phyloP scores from a whole-genome alignment of 768 basidiomycete genomes.

The Chlorophyllum brunneum region DNA sequence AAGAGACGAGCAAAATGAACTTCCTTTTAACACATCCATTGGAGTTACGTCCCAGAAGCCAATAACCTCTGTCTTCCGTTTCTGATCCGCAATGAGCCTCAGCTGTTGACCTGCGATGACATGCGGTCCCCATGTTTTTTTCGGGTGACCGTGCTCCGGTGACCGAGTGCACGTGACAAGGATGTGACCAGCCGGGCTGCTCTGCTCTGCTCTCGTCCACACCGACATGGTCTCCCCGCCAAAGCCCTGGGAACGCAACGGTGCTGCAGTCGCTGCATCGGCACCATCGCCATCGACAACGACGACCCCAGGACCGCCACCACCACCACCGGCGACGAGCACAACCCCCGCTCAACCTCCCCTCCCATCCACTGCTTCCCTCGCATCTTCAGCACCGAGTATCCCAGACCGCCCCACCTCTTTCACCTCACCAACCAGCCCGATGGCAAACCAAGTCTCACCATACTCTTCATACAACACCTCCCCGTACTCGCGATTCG shows the following conservation, averaged over 20 bases:
- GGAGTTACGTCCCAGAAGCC: no score
- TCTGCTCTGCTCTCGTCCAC: no score
- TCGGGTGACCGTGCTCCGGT: no score
- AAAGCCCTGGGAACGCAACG: constrained; percentile 83
- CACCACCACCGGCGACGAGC: constrained; percentile 24
- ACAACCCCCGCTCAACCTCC: constrained; percentile 13
- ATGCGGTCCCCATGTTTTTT: no score
- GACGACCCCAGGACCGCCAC: constrained; percentile 18
- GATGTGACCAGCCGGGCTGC: no score
- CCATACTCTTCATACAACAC: constrained; percentile 35
- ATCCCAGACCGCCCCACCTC: constrained; percentile 64
- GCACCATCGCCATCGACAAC: constrained; percentile 24
- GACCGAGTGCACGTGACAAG: no score
- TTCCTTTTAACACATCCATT: no score
- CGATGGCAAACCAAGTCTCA: constrained; percentile 20
- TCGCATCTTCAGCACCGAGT: constrained; percentile 22
- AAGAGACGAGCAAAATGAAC: no score
- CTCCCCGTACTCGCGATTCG: constrained; percentile 41
- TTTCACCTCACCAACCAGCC: constrained; percentile 34
- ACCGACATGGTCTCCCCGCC: constrained; percentile 71
- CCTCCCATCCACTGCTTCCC: constrained; percentile 15
- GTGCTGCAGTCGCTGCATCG: constrained; percentile 32
- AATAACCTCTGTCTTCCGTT: no score
- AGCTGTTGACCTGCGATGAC: no score
- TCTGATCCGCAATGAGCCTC: no score